Evolutionary conservation across 2,329 filamentous ascomycete species (phyloP), one percentile per base, ranked within the genome.

Genomic region (Lomentospora prolificans): DNA sequence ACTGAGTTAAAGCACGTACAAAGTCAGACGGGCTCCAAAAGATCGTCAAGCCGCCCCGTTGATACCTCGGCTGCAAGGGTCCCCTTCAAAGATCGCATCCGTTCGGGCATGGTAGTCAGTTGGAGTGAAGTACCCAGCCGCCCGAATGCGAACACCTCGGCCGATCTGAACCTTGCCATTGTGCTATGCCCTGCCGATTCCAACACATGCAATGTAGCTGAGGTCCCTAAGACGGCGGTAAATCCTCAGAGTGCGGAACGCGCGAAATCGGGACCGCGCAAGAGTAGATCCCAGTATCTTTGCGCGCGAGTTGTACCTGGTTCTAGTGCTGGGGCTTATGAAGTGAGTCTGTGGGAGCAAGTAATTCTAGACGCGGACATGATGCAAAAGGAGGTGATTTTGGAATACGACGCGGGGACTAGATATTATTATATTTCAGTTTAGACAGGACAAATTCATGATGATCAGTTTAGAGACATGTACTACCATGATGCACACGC

Each of bases 391-490:
- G 73, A 76, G 62, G 67, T 75, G 3, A 57, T 73, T 28, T 58
- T 75, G 8, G 71, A 75, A 60, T 76, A 74, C 59, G 73, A 76
- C 60, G 55, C 62, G 2, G 67, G 60, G 6, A 72, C 72, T n/a
- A 63, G 74, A 55, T 75, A 73, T 54, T 75, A 73, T 59, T 71
- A 74, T 48, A 62, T 69, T 24, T 59, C 57, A 9, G 41, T 64
- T 9, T 58, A 53, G 14, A 33, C n/a, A n/a, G n/a, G n/a, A n/a
- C n/a, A n/a, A n/a, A n/a, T n/a, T n/a, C n/a, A n/a, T n/a, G n/a
- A n/a, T n/a, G n/a, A n/a, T n/a, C n/a, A n/a, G n/a, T n/a, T n/a
- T n/a, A n/a, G n/a, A n/a, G n/a, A n/a, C n/a, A n/a, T n/a, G n/a
- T n/a, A n/a, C n/a, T n/a, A n/a, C n/a, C n/a, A n/a, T n/a, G n/a